Conservation (phyloP, 768 basidiomycete species). For the Strobilomyces dryophilus region DNA sequence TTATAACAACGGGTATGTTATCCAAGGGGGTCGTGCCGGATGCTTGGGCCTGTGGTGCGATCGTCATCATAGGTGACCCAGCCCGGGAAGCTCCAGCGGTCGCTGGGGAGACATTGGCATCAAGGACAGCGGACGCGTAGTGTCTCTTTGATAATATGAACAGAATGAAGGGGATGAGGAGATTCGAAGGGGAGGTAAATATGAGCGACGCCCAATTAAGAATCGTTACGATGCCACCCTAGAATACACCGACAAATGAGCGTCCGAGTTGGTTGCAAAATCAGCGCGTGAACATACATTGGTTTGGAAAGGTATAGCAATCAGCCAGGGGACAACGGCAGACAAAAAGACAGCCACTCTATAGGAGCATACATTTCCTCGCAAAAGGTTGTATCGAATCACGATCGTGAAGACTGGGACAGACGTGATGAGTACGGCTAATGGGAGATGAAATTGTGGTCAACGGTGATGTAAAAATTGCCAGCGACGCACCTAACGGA, state of each 20-base stretch:
- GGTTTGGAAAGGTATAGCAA: conserved; percentile 25
- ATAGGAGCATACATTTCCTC: conserved; percentile 23
- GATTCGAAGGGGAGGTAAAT: conserved; percentile 21
- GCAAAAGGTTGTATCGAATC: conserved; percentile 22
- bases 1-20: conserved; percentile 14
- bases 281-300: conserved; percentile 8
- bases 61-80: background rate
- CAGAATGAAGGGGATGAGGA: conserved; percentile 20
- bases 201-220: conserved; percentile 25
- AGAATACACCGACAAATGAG: background rate
- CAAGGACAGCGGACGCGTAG: conserved; percentile 18
- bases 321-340: conserved; percentile 20
- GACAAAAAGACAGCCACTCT: conserved; percentile 23
- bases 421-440: conserved; percentile 25
- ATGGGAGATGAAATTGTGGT: background rate
- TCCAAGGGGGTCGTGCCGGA: background rate
- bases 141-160: conserved; percentile 19
- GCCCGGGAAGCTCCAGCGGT: too few relatives aligned
- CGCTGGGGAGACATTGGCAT: conserved; percentile 7
- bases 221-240: conserved; percentile 16
- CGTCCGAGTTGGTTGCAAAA: background rate
- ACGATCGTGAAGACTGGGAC: conserved; percentile 23
- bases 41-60: background rate
- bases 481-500: conserved; percentile 13
- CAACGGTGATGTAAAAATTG: background rate